These are phyloP conservation scores for Trichosporon sp. DNA, from an alignment of 1,284 basidiomycete genomes.

Conservation along the genomic window DNA sequence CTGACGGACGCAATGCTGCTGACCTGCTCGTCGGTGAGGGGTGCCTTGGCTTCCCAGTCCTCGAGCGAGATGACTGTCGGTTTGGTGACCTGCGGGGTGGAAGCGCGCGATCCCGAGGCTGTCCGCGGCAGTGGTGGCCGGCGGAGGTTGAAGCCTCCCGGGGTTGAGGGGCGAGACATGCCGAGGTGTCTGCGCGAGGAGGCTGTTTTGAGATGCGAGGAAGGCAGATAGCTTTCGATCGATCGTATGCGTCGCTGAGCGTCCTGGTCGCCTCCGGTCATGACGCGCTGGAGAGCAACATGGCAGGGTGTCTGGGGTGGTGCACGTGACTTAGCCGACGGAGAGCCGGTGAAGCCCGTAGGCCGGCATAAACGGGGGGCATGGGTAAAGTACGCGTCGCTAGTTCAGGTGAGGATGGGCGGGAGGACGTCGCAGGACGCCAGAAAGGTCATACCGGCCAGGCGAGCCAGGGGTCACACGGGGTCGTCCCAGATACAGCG, in stretches of 20 bases:
- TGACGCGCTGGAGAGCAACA: background rate
- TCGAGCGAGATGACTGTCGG: slow-evolving; percentile 56
- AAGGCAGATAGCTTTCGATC: background rate
- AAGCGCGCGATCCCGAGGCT: slow-evolving; percentile 5
- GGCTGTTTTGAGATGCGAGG: background rate
- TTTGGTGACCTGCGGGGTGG: slow-evolving; percentile 15
- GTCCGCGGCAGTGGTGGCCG: slow-evolving; percentile 11
- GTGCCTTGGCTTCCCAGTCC: slow-evolving; percentile 81
- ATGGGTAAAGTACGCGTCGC: background rate
- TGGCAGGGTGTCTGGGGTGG: background rate
- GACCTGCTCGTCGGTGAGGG: slow-evolving; percentile 64
- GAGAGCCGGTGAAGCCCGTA: background rate
- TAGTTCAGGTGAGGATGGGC: background rate
- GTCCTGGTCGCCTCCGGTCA: background rate
- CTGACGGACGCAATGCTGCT: slow-evolving; percentile 65
- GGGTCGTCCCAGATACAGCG: background rate
- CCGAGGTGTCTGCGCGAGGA: background rate
- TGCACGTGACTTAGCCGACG: background rate
- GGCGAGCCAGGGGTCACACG: background rate
- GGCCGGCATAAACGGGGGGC: background rate
- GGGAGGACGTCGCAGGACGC: slow-evolving; percentile 2
- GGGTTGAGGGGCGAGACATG: slow-evolving; percentile 21
- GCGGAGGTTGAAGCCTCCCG: slow-evolving; percentile 19
- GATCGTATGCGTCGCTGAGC: background rate
- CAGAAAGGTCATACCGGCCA: background rate